Conservation (phyloP, 108 stramenopile genomes). For the Fragilariopsis cylindrus region DNA sequence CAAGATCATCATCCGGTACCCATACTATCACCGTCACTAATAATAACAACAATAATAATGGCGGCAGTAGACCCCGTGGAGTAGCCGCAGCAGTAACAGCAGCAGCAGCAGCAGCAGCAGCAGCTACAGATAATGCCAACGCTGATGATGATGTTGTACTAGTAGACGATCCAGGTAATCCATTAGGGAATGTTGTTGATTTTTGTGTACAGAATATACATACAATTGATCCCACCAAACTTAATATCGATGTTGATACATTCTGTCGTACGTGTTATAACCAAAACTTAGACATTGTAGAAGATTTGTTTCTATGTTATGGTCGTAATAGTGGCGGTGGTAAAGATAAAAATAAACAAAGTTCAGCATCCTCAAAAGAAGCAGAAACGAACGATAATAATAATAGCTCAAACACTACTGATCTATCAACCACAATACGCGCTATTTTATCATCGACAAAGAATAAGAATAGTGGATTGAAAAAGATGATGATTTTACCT, state of each 20-base stretch:
- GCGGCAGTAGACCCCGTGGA: too few relatives aligned
- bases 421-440: too few relatives aligned
- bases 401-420: not conserved
- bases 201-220: conserved; percentile 1
- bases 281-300: not conserved
- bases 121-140: too few relatives aligned
- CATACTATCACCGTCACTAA: too few relatives aligned
- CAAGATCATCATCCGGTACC: too few relatives aligned
- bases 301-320: conserved; percentile 9
- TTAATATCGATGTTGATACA: not conserved
- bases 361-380: not conserved
- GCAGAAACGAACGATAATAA: not conserved
- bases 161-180: conserved; percentile 5
- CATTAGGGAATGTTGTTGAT: conserved; percentile 3
- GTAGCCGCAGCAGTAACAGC: too few relatives aligned
- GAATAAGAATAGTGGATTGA: not conserved
- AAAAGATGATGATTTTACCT: not conserved
- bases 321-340: not conserved
- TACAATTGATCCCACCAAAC: not conserved
- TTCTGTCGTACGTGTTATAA: not conserved
- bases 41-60: too few relatives aligned
- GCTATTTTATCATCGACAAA: not conserved
- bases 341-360: not conserved
- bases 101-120: too few relatives aligned
- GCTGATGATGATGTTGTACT: not conserved